A percentile compares a stretch with the other conserved stretches of the same genome.
Conservation (phyloP, 164 flowering plant species). For the Macadamia integrifolia region DNA sequence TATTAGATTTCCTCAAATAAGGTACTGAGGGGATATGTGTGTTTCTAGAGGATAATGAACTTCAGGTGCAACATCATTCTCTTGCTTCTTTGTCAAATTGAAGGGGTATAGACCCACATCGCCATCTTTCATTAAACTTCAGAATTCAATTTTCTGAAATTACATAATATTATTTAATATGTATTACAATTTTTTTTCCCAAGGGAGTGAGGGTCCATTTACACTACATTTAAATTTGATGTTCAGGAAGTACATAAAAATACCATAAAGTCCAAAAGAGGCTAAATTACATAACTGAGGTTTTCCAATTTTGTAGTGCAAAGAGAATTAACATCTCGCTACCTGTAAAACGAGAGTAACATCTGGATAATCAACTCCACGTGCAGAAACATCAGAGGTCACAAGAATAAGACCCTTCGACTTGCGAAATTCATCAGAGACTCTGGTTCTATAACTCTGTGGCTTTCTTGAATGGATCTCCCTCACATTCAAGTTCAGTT, state of each 20-base stretch:
- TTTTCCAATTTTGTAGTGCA: neutral
- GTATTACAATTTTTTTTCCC: too few relatives aligned
- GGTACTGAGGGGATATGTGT: too few relatives aligned
- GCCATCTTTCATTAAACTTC: too few relatives aligned
- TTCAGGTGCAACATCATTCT: too few relatives aligned
- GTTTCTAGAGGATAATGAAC: too few relatives aligned
- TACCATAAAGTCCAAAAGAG: neutral
- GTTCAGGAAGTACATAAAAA: neutral
- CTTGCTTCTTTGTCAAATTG: too few relatives aligned
- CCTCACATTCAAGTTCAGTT: conserved; percentile 80
- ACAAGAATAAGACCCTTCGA: conserved; percentile 96
- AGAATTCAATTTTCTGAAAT: too few relatives aligned
- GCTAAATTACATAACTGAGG: neutral
- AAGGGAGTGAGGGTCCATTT: too few relatives aligned
- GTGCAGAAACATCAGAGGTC: conserved; percentile 99
- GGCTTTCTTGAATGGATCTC: conserved; percentile 97
- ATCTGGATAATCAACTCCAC: conserved; percentile 99
- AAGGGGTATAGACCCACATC: too few relatives aligned
- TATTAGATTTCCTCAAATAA: neutral
- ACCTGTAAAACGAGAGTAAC: conserved; percentile 98
- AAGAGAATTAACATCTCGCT: neutral
- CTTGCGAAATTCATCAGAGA: conserved; percentile 95
- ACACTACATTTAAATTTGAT: too few relatives aligned
- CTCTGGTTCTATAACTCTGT: conserved; percentile 84
- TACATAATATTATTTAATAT: too few relatives aligned